Percentiles rank a stretch among this genome's conserved stretches.
Conservation (phyloP, 208 protist species). For the Wallacemonas sp. region DNA sequence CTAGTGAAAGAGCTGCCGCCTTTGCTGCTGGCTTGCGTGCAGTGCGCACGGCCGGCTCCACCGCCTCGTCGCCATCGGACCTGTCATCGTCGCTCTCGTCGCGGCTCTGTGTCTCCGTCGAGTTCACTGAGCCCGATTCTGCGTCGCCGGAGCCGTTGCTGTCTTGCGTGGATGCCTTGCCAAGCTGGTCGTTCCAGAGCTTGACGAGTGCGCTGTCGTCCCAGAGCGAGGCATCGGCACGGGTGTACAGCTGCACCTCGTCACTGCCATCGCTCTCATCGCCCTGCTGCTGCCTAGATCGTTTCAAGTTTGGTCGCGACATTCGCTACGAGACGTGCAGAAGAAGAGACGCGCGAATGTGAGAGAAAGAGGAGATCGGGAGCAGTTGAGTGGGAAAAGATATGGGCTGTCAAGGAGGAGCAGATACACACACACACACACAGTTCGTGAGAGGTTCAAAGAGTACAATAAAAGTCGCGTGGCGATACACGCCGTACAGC, state of each 20-base stretch:
- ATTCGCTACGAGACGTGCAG: not conserved
- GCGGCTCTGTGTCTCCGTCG: not conserved
- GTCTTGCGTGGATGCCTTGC: conserved; percentile 16
- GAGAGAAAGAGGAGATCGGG: no score
- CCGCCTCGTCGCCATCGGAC: no score
- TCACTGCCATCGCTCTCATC: conserved; percentile 18
- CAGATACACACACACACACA: no score
- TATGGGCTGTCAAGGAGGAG: no score
- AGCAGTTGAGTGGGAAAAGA: no score
- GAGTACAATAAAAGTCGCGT: no score
- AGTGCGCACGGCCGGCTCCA: no score
- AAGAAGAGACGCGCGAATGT: not conserved
- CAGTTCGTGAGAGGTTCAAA: no score
- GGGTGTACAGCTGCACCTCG: conserved; percentile 32
- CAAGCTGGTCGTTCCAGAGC: conserved; percentile 79
- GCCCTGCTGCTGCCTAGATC: not conserved
- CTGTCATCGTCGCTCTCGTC: not conserved
- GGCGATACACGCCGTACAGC: no score
- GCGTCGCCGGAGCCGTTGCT: not conserved
- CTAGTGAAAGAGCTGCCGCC: not conserved
- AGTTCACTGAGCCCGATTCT: not conserved
- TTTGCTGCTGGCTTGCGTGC: no score
- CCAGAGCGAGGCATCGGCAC: conserved; percentile 65
- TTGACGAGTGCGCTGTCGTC: conserved; percentile 80
- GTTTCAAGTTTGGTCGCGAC: not conserved